Percentiles rank a stretch among this genome's conserved stretches.
phyloP scores from a whole-genome alignment of 108 stramenopile species.

The Cyclotella cryptica region DNA sequence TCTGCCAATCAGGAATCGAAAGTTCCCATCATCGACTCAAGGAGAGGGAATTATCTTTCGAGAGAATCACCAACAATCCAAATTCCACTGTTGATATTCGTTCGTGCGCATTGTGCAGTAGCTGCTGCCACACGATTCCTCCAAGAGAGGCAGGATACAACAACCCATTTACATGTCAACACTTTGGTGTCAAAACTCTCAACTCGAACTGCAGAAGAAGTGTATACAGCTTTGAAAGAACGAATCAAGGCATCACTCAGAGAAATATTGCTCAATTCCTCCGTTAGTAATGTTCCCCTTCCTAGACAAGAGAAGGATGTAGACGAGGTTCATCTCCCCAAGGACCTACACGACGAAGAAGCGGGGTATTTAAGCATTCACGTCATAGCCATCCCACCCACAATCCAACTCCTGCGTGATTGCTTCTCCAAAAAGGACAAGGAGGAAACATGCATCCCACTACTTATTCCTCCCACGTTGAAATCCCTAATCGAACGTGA shows the following conservation, averaged over 20 bases:
- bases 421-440: neutral
- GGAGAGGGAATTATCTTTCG: constrained; percentile 23
- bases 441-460: neutral
- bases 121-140: constrained; percentile 19
- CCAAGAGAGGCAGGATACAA: too few relatives aligned
- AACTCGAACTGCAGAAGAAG: constrained; percentile 33
- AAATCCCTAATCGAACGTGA: constrained; percentile 5
- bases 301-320: constrained; percentile 8
- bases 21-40: neutral
- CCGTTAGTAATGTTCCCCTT: neutral
- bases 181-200: too few relatives aligned
- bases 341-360: constrained; percentile 57
- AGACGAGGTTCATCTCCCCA: neutral
- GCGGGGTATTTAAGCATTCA: constrained; percentile 69
- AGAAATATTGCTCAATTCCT: too few relatives aligned
- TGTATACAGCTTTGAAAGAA: constrained; percentile 22
- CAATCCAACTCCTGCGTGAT: too few relatives aligned
- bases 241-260: constrained; percentile 22
- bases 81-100: constrained; percentile 28
- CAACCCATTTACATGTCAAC: too few relatives aligned
- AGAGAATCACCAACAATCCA: constrained; percentile 43
- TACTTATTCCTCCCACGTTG: constrained; percentile 33
- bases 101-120: constrained; percentile 27
- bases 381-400: constrained; percentile 54
- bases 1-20: neutral